Percentiles rank a stretch among this genome's conserved stretches.
Evolutionary conservation across 805 yeast species (phyloP).

Genomic region (Cyberlindnera galapagoensis): DNA sequence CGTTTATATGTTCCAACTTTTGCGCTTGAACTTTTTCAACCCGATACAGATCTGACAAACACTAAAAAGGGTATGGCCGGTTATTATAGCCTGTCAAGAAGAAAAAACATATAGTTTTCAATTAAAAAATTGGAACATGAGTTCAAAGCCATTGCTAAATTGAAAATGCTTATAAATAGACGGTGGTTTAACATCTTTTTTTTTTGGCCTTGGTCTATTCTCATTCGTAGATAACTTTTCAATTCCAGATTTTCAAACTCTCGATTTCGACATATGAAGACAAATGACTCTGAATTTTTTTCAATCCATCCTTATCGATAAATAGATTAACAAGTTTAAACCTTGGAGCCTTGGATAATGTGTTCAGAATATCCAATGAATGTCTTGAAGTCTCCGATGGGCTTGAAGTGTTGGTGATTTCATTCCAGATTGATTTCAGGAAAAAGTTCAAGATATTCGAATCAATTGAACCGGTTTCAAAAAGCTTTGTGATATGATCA

Average conservation of each 20-base stretch:
- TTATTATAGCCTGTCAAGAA: conserved; percentile 8
- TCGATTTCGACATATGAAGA: too few species aligned
- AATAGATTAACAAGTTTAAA: conserved; percentile 17
- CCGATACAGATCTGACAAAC: conserved; percentile 24
- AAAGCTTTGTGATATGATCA: conserved; percentile 26
- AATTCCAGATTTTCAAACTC: too few species aligned
- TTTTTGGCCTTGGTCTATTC: too few species aligned
- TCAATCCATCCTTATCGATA: conserved; percentile 12
- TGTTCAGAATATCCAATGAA: conserved; percentile 6
- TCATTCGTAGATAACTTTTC: too few species aligned
- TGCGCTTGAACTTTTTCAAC: conserved; percentile 33
- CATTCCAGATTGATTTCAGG: conserved; percentile 31
- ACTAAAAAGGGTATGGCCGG: conserved; percentile 19
- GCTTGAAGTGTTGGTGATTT: neutral
- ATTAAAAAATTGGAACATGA: too few species aligned
- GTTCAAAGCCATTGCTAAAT: too few species aligned
- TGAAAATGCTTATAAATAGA: too few species aligned
- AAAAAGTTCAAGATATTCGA: conserved; percentile 40
- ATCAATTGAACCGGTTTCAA: conserved; percentile 41
- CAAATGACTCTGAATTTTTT: too few species aligned
- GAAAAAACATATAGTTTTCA: too few species aligned
- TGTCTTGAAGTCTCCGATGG: neutral
- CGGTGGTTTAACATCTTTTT: too few species aligned
- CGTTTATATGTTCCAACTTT: conserved; percentile 35
- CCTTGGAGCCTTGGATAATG: conserved; percentile 16